Percentiles rank a stretch among this genome's conserved stretches.
phyloP scores from a whole-genome alignment of 805 yeast species.

The Cyberlindnera euphorbiae region DNA sequence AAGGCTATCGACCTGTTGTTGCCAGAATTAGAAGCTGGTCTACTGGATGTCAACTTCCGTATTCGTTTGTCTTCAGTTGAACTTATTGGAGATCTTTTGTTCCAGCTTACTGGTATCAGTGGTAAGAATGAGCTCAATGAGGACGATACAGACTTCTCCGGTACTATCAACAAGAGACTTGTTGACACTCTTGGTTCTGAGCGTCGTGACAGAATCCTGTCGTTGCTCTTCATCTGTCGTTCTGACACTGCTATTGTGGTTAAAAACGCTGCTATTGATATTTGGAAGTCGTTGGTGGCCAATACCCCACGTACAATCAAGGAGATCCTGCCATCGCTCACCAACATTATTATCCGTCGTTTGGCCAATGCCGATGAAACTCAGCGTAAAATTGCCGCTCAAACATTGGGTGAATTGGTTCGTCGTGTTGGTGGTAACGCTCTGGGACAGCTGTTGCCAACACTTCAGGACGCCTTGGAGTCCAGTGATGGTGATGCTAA shows the following conservation, averaged over 20 bases:
- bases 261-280: conserved; percentile 83
- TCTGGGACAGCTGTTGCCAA: conserved; percentile 77
- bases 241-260: conserved; percentile 87
- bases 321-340: conserved; percentile 83
- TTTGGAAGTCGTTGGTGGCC: conserved; percentile 95
- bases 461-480: conserved; percentile 61
- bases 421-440: conserved; percentile 91
- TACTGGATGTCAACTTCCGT: conserved; percentile 76
- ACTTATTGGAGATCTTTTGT: conserved; percentile 88
- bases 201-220: conserved; percentile 80
- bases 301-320: conserved; percentile 93
- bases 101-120: conserved; percentile 88
- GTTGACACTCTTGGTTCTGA: conserved; percentile 79
- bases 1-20: conserved; percentile 88
- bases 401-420: conserved; percentile 89
- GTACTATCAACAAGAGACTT: conserved; percentile 58
- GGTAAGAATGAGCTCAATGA: conserved; percentile 68
- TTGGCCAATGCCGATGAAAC: conserved; percentile 77
- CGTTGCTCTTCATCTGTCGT: conserved; percentile 89
- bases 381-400: conserved; percentile 85
- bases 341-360: conserved; percentile 72
- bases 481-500: conserved; percentile 73
- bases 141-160: conserved; percentile 41
- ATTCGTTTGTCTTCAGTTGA: conserved; percentile 92
- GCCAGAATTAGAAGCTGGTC: conserved; percentile 90